phyloP scores from a whole-genome alignment of 164 flowering plant genomes.

The Cinnamomum micranthum region DNA sequence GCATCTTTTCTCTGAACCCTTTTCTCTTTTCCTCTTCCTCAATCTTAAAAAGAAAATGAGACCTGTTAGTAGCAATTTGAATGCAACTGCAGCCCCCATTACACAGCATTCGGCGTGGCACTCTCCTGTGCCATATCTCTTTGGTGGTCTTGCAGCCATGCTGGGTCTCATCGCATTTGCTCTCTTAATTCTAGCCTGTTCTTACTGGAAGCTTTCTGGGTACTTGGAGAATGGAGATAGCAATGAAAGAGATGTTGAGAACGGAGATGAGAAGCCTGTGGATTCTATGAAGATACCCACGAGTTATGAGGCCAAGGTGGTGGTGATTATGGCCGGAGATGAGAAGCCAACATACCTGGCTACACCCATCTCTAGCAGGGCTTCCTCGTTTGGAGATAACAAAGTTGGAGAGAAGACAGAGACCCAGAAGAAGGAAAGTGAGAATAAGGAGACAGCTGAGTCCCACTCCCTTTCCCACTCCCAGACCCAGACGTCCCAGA shows the following conservation, averaged over 20 bases:
- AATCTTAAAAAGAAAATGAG: slow-evolving; percentile 23
- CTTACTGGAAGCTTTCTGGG: slow-evolving; percentile 80
- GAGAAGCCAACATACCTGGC: slow-evolving; percentile 62
- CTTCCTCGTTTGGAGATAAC: slow-evolving; percentile 35
- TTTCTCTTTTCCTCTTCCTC: slow-evolving; percentile 4
- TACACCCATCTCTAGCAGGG: slow-evolving; percentile 49
- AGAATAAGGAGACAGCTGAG: not conserved
- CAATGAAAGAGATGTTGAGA: slow-evolving; percentile 38
- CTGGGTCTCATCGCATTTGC: slow-evolving; percentile 85
- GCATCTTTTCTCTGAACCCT: not conserved
- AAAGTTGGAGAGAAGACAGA: slow-evolving; percentile 8
- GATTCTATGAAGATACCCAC: slow-evolving; percentile 23
- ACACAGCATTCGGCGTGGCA: slow-evolving; percentile 61
- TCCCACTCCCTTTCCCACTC: not conserved
- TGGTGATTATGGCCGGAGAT: slow-evolving; percentile 80
- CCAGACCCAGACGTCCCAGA: not conserved
- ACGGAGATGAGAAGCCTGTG: slow-evolving; percentile 29
- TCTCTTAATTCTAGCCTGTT: slow-evolving; percentile 71
- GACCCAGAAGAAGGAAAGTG: slow-evolving; percentile 14
- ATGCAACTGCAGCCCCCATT: not conserved
- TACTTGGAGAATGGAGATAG: slow-evolving; percentile 29
- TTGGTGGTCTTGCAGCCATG: slow-evolving; percentile 83
- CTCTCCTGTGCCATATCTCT: slow-evolving; percentile 89
- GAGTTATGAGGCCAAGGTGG: slow-evolving; percentile 44
- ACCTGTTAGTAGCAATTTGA: slow-evolving; percentile 11